phyloP scores from a whole-genome alignment of 2,329 filamentous ascomycete genomes.

The Sclerotinia borealis region DNA sequence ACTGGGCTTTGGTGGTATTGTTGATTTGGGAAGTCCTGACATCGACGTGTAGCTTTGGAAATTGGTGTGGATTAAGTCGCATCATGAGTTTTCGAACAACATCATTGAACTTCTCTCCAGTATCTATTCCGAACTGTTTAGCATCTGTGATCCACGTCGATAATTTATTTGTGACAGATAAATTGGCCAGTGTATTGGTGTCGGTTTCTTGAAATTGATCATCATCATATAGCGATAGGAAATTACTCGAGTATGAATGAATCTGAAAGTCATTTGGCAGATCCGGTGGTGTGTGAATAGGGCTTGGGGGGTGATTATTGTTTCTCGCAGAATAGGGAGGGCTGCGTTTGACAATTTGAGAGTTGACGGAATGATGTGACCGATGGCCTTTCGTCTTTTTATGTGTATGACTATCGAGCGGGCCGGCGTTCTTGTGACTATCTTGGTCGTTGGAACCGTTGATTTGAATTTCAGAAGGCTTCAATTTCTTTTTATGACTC shows the following conservation, averaged over 20 bases:
- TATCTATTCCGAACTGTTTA: conserved; percentile 60
- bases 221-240: conserved; percentile 67
- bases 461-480: conserved; percentile 59
- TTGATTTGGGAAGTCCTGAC: conserved; percentile 21
- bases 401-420: conserved; percentile 47
- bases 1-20: conserved; percentile 52
- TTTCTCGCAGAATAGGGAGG: conserved; percentile 56
- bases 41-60: conserved; percentile 29
- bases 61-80: conserved; percentile 23
- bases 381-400: conserved; percentile 86
- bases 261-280: conserved; percentile 55
- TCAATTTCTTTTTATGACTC: conserved; percentile 81
- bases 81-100: conserved; percentile 55
- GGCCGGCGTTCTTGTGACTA: conserved; percentile 40
- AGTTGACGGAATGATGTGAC: conserved; percentile 67
- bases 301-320: conserved; percentile 59
- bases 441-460: conserved; percentile 61
- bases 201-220: conserved; percentile 52
- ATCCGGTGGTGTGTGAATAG: conserved; percentile 68
- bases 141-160: conserved; percentile 74
- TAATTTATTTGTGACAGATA: conserved; percentile 68
- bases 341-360: conserved; percentile 56
- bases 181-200: conserved; percentile 72
- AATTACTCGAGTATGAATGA: conserved; percentile 68
- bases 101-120: conserved; percentile 55